Conservation (phyloP, 1,139 yeast species). For the Hemisphaericaspora lyxosophila region DNA sequence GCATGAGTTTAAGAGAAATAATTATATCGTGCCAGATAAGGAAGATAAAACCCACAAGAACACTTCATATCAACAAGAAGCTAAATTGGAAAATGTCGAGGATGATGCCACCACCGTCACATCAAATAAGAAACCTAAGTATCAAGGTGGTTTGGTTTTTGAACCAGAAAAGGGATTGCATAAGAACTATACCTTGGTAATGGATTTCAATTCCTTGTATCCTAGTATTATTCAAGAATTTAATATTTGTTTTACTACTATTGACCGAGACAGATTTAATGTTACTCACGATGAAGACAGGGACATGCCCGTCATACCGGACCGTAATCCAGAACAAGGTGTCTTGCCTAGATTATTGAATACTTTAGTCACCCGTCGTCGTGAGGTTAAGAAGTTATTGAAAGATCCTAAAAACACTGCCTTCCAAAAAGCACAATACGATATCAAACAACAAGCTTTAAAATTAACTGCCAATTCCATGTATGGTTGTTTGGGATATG, state of each 20-base stretch:
- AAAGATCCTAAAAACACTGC: constrained; percentile 69
- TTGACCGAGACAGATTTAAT: constrained; percentile 62
- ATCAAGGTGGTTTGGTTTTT: constrained; percentile 94
- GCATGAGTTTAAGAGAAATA: constrained; percentile 84
- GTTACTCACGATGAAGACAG: constrained; percentile 53
- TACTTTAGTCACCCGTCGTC: constrained; percentile 84
- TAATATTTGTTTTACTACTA: constrained; percentile 96
- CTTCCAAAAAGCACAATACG: constrained; percentile 75
- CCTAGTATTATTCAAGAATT: constrained; percentile 97
- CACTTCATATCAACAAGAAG: constrained; percentile 38
- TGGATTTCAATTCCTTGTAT: constrained; percentile 97
- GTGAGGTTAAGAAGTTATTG: constrained; percentile 85
- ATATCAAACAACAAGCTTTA: constrained; percentile 93
- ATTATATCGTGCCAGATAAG: constrained; percentile 88
- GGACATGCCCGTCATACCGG: constrained; percentile 73
- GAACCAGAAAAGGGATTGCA: constrained; percentile 97
- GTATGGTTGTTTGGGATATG: constrained; percentile 98
- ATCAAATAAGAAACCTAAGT: constrained; percentile 76
- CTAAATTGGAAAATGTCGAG: constrained; percentile 38
- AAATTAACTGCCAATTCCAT: constrained; percentile 97
- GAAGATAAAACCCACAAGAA: constrained; percentile 53
- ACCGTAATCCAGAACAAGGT: constrained; percentile 54
- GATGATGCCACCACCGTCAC: constrained; percentile 50
- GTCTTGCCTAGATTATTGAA: constrained; percentile 84
- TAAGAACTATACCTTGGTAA: constrained; percentile 82